Conservation (phyloP, 768 basidiomycete species). For the Hypholoma fasciculare region DNA sequence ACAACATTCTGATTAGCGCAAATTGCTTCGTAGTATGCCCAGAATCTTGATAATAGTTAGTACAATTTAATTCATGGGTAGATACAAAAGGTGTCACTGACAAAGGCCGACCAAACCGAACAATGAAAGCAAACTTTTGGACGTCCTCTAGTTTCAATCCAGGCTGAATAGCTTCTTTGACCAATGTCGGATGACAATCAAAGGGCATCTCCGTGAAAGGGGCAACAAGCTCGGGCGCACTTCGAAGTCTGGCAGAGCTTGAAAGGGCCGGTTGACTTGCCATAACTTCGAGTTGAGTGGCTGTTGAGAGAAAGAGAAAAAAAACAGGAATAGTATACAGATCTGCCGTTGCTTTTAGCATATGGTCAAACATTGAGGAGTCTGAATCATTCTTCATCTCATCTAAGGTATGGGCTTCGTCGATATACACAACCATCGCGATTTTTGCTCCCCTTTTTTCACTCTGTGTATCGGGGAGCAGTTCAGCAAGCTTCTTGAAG, state of each 20-base stretch:
- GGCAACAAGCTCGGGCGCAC: not conserved
- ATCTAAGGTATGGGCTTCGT: constrained; percentile 5
- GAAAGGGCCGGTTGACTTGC: not conserved
- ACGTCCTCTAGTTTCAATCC: constrained; percentile 5
- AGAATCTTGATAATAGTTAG: constrained; percentile 10
- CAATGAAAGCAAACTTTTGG: constrained; percentile 8
- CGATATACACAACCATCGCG: constrained; percentile 7
- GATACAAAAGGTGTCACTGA: not conserved
- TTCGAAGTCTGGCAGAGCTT: not conserved
- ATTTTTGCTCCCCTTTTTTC: not conserved
- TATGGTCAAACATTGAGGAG: not conserved
- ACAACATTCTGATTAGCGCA: not conserved
- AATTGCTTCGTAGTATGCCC: constrained; percentile 8
- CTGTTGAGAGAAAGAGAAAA: not conserved
- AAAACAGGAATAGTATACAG: not conserved
- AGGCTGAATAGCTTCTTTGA: not conserved
- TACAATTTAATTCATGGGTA: not conserved
- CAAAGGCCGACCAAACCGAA: constrained; percentile 15
- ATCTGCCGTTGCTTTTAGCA: not conserved
- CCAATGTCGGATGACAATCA: constrained; percentile 8
- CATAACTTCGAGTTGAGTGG: not conserved
- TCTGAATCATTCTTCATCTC: not conserved
- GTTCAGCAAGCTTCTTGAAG: not conserved
- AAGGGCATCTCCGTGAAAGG: constrained; percentile 16
- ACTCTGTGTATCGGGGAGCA: not conserved